phyloP scores from a whole-genome alignment of 148 eudicot species.

The Diospyros lotus region DNA sequence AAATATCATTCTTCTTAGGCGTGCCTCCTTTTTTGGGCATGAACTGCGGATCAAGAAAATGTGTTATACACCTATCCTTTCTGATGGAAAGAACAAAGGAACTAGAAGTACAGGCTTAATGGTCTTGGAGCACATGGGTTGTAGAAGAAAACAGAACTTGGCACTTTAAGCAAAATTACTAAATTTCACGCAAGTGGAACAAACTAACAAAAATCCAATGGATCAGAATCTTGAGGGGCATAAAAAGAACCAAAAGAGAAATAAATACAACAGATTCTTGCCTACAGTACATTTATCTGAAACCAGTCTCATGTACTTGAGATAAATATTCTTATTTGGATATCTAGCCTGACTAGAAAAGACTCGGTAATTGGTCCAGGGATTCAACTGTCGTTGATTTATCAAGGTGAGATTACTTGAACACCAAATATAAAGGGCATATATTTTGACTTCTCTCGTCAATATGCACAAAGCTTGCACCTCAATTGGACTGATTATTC shows the following conservation, averaged over 20 bases:
- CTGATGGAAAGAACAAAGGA: not conserved
- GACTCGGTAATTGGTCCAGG: not conserved
- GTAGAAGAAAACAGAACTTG: no score
- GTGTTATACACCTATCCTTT: constrained; percentile 1
- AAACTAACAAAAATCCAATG: no score
- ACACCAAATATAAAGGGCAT: no score
- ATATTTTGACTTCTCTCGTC: no score
- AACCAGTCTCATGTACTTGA: not conserved
- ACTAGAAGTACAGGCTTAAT: not conserved
- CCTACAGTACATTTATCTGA: not conserved
- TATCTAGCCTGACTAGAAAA: not conserved
- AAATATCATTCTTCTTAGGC: constrained; percentile 67
- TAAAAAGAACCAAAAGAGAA: not conserved
- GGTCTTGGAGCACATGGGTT: not conserved
- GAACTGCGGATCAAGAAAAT: constrained; percentile 38
- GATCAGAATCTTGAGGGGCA: no score
- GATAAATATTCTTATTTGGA: not conserved
- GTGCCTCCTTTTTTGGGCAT: constrained; percentile 71
- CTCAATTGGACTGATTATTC: no score
- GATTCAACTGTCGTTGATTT: no score
- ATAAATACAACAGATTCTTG: not conserved
- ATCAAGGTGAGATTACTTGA: no score
- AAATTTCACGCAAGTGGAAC: no score
- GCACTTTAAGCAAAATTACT: no score
- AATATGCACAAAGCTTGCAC: no score